Percentiles rank a stretch among this genome's conserved stretches.
Conservation (phyloP, 2,329 filamentous ascomycete species). For the Cyphellophora europaea region DNA sequence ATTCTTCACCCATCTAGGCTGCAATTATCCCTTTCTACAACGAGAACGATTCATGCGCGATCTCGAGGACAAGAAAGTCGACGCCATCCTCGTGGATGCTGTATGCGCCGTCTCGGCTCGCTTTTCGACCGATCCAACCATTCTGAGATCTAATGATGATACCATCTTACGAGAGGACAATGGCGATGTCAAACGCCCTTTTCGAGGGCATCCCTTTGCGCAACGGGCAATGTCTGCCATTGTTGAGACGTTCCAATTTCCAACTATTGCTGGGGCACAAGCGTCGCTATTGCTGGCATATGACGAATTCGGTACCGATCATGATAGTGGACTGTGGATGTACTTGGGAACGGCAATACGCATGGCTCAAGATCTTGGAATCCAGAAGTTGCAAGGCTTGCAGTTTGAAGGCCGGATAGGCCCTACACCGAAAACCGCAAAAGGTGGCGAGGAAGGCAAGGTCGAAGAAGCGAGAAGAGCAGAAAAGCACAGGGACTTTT, state of each 20-base stretch:
- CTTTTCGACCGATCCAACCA: slow-evolving; percentile 58
- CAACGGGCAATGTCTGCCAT: slow-evolving; percentile 75
- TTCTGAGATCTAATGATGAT: slow-evolving; percentile 44
- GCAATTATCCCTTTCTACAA: slow-evolving; percentile 76
- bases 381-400: slow-evolving; percentile 73
- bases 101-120: slow-evolving; percentile 74
- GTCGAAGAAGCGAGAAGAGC: slow-evolving; percentile 35
- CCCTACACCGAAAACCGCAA: slow-evolving; percentile 47
- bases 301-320: slow-evolving; percentile 78
- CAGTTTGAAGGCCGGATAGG: slow-evolving; percentile 46
- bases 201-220: slow-evolving; percentile 69
- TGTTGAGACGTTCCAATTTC: slow-evolving; percentile 73
- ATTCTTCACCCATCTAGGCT: slow-evolving; percentile 75
- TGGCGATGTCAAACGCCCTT: slow-evolving; percentile 39
- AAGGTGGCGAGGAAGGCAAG: slow-evolving; percentile 31
- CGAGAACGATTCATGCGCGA: slow-evolving; percentile 63
- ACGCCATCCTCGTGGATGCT: slow-evolving; percentile 77
- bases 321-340: slow-evolving; percentile 90
- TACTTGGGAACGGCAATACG: slow-evolving; percentile 81
- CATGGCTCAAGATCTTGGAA: slow-evolving; percentile 68
- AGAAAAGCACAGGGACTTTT: slow-evolving; percentile 22
- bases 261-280: slow-evolving; percentile 74
- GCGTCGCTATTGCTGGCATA: slow-evolving; percentile 77
- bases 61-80: slow-evolving; percentile 69
- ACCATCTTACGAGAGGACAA: slow-evolving; percentile 33